Conservation (phyloP, 2,329 filamentous ascomycete species). For the Aspergillus luchuensis region DNA sequence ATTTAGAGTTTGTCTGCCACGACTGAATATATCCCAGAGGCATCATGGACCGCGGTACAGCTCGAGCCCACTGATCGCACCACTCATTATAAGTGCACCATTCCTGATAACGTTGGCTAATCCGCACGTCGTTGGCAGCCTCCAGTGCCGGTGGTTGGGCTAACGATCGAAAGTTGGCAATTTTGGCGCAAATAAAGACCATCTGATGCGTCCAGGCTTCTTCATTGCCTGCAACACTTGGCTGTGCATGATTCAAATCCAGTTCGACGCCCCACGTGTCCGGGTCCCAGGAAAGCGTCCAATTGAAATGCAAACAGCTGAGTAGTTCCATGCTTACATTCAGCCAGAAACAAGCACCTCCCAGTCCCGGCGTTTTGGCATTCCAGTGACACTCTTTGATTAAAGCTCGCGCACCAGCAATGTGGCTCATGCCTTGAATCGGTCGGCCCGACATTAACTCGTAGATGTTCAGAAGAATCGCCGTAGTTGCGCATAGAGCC, state of each 20-base stretch:
- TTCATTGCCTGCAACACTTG: constrained; percentile 63
- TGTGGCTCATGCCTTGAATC: constrained; percentile 82
- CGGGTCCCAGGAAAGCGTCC: constrained; percentile 83
- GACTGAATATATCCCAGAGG: constrained; percentile 76
- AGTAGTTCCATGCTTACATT: constrained; percentile 91
- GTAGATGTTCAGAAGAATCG: constrained; percentile 87
- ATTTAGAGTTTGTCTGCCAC: constrained; percentile 67
- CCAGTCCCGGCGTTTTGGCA: constrained; percentile 74
- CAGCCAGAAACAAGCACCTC: constrained; percentile 89
- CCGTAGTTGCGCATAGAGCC: constrained; percentile 80
- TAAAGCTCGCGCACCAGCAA: constrained; percentile 77
- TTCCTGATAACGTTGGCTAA: constrained; percentile 68
- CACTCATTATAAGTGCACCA: constrained; percentile 80
- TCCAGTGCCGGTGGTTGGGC: constrained; percentile 63
- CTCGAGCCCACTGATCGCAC: constrained; percentile 79
- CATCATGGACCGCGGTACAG: constrained; percentile 81
- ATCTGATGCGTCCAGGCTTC: constrained; percentile 88
- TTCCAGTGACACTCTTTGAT: constrained; percentile 92
- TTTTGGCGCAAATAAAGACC: constrained; percentile 82
- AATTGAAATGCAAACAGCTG: constrained; percentile 83
- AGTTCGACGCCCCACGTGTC: constrained; percentile 88
- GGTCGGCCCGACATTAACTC: constrained; percentile 86
- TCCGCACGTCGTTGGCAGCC: constrained; percentile 61
- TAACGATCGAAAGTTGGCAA: constrained; percentile 79
- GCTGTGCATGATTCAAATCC: constrained; percentile 62